Base-by-base conservation (phyloP, 805 yeast genomes). In the Saturnispora serradocipensis region DNA sequence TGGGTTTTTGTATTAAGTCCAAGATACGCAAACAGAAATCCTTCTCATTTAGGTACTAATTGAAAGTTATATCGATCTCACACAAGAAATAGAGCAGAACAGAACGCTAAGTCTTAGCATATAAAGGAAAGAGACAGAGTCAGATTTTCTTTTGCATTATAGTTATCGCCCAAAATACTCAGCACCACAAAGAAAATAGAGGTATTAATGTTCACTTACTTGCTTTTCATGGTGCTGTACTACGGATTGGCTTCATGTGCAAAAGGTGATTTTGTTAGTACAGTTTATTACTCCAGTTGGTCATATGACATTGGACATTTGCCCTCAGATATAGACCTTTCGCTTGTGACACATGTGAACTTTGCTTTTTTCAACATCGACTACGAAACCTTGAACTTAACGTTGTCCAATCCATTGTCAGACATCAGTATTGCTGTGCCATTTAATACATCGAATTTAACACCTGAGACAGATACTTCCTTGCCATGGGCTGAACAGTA, bases 301-400 rank as follows among this genome's bases (percentile, higher is more conserved):
- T 73, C 85, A 0, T 79, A 83, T 16, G 87, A 88, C 60, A 72
- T 86, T 53, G 67, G 68, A 55, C 87, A 76, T 66, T 69, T 66
- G 49, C 93, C 86, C 2, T 66, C 67, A 20, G 81, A 85, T 51
- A 75, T 90, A 5, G 87, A 90, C 2, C 64, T 75, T 1, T 63
- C 72, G 0, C 58, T 64, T 10, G 62, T 86, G 0, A 80, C 95
- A 18, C 86, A 87, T 56, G 64, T 93, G 1, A 82, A 82, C 60
- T 93, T 86, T 65, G 86, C 97, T 0, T 91, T 91, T 65, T 72
- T 86, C 47, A 69, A 76, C 34, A 74, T 89, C 4, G 78, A 82
- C 56, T 59, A 72, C 0, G 60, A 61, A 0, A 67, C 82, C 0
- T 90, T 95, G 0, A 66, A 61, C 15, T 71, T 80, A 27, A 70